Conservation (phyloP, 2,329 filamentous ascomycete species). For the Monilinia vaccinii-corymbosi region DNA sequence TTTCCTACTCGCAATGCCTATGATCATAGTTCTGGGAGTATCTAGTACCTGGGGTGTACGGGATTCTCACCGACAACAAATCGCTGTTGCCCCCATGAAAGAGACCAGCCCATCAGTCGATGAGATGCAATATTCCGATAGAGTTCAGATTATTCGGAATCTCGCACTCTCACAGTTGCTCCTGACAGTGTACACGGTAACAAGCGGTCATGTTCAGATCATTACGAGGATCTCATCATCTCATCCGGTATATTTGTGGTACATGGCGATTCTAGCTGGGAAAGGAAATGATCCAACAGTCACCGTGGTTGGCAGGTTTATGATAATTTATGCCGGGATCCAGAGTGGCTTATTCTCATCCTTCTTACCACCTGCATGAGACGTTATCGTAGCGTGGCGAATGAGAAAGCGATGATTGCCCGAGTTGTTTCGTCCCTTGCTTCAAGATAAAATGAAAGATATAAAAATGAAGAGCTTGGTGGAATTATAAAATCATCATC, state of each 20-base stretch:
- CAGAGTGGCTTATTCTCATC: conserved; percentile 80
- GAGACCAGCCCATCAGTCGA: background rate
- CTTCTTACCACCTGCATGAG: conserved; percentile 82
- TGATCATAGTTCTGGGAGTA: conserved; percentile 56
- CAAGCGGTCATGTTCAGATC: conserved; percentile 87
- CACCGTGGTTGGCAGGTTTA: conserved; percentile 37
- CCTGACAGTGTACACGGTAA: conserved; percentile 62
- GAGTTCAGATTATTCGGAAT: conserved; percentile 21
- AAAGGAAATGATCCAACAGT: conserved; percentile 7
- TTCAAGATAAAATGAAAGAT: too few species aligned
- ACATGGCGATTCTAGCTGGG: conserved; percentile 44
- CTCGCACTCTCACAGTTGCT: conserved; percentile 66
- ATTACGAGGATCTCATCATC: conserved; percentile 82
- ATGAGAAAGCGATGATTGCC: too few species aligned
- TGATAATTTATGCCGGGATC: conserved; percentile 73
- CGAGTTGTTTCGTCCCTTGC: too few species aligned
- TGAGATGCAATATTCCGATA: background rate
- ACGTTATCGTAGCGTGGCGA: background rate
- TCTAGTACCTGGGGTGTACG: conserved; percentile 45
- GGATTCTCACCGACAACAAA: background rate
- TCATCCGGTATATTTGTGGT: conserved; percentile 85
- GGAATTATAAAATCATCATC: too few species aligned
- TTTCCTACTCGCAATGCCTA: conserved; percentile 74
- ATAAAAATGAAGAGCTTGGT: too few species aligned
- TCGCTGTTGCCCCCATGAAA: background rate